Evolutionary conservation across 441 rosid genomes (phyloP), one percentile per base, ranked within the genome.

Genomic region (Adansonia madagascariensis): DNA sequence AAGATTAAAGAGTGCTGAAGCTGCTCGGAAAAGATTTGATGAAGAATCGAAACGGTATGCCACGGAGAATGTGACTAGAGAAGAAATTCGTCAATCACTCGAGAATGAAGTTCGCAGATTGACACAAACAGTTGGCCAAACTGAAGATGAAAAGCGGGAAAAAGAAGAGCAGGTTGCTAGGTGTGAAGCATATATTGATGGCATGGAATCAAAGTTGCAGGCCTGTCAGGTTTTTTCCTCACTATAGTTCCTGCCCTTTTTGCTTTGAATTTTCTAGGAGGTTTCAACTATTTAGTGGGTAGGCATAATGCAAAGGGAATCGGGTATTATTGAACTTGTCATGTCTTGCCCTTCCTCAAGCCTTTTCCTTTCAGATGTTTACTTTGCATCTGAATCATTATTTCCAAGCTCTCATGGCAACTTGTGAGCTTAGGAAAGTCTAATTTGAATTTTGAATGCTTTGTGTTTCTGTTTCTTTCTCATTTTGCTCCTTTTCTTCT

Each of bases 161-260:
- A 97, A 93, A 76, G 98, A 95, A 80, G 99, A 91, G 84, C 99
- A 90, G 84, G 84, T 95, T 86, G 90, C 96, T 64, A 88, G 98
- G 31, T 92, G 97, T 83, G 98, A 97, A 85, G 93, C 93, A 77
- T 93, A 92, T 88, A 94, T 97, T 66, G 96, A 97, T 83, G 93
- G 93, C 84, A 97, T 94, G 99, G 97, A 94, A 84, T 84, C 99
- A 61, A 91, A 89, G 79, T 82, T 94, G 82, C 97, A 94, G 82
- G 90, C 94, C 49, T 94, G 94, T 90, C 97, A 92, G 98, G 99
- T 97, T 85, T 77, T 46, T 77, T 6, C 68, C 68, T 31, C 57
- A 18, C 2, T 76, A 22, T 12, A 57, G 14, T 62, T 74, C 57
- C 24, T 83, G 43, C 47, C 1, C 39, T 62, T 9, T 44, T 68